Evolutionary conservation across 169 alveolate genomes (phyloP), one percentile per base, ranked within the genome.

Genomic region (Plasmodium berghei): DNA sequence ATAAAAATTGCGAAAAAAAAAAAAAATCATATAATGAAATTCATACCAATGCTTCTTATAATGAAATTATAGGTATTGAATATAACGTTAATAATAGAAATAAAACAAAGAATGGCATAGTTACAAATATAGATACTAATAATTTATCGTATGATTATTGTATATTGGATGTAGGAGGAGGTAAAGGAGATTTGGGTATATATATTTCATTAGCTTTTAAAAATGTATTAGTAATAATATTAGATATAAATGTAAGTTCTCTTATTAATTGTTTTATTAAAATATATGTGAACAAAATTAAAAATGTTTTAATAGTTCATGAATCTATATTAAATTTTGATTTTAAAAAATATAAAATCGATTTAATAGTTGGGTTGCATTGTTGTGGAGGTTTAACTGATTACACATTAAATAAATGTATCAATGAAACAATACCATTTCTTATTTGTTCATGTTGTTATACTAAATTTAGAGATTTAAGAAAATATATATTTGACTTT

Each of bases 171-270:
- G 90, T 80, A 45, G 90, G 90, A 14, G 90, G 90, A 66, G 90
- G 90, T 3, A 80, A 80, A 80, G 90, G 90, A 5, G 90, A 80
- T 52, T 64, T 80, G 54, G 90, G 90, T n/a, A 80, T 80, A 40
- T 59, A 80, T 63, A 80, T 80, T 80, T 64, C 90, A 12, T 34
- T 66, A 80, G 83, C 83, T 9, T 80, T 80, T 80, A 66, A 66
- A 80, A 80, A 80, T 61, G 64, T 67, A 16, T 49, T 80, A 66
- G 90, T 80, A 18, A 80, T 80, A 14, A 80, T 80, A 80, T 80
- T 80, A 66, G 90, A 80, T 72, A 66, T 80, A 34, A 80, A 80
- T 48, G 80, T 80, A 20, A 80, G 61, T 80, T 80, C 90, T 42
- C 72, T 80, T 14, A 66, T 80, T 58, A 80, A 72, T 24, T 80